phyloP scores from a whole-genome alignment of 2,329 filamentous ascomycete species.

The Chaetomium sp. region DNA sequence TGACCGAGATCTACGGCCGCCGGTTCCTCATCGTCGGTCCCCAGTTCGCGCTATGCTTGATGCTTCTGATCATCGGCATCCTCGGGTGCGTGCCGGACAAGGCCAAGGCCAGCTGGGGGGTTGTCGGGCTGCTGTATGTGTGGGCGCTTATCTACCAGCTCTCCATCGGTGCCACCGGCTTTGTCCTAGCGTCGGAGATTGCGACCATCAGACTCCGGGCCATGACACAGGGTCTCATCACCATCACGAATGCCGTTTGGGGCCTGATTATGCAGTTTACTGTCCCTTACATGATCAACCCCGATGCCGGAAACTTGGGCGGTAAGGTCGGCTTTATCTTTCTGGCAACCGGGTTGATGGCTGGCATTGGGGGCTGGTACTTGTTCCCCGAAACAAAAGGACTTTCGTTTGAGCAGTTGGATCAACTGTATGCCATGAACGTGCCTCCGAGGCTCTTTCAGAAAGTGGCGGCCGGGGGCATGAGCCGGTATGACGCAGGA shows the following conservation, averaged over 20 bases:
- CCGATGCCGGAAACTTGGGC: slow-evolving; percentile 4
- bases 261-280: slow-evolving; percentile 2
- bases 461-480: not conserved
- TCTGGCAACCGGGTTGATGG: not conserved
- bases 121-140: not conserved
- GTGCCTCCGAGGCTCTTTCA: not conserved
- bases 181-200: slow-evolving; percentile 3
- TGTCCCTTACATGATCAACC: slow-evolving; percentile 4
- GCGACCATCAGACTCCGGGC: not conserved
- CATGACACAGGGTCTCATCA: slow-evolving; percentile 3
- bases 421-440: slow-evolving; percentile 1
- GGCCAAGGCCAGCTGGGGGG: not conserved
- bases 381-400: slow-evolving; percentile 1
- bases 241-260: slow-evolving; percentile 1
- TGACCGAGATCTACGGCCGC: slow-evolving; percentile 3
- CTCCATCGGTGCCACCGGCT: slow-evolving; percentile 3
- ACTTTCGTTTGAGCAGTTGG: not conserved
- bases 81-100: slow-evolving; percentile 1
- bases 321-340: slow-evolving; percentile 4
- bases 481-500: not conserved
- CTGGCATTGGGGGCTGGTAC: slow-evolving; percentile 2
- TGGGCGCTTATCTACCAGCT: slow-evolving; percentile 3
- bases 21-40: slow-evolving; percentile 2
- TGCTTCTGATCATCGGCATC: slow-evolving; percentile 3
- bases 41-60: not conserved